These are phyloP conservation scores for Arthrinium phaeospermum DNA, from an alignment of 2,329 filamentous ascomycete species.

Conservation along the genomic window DNA sequence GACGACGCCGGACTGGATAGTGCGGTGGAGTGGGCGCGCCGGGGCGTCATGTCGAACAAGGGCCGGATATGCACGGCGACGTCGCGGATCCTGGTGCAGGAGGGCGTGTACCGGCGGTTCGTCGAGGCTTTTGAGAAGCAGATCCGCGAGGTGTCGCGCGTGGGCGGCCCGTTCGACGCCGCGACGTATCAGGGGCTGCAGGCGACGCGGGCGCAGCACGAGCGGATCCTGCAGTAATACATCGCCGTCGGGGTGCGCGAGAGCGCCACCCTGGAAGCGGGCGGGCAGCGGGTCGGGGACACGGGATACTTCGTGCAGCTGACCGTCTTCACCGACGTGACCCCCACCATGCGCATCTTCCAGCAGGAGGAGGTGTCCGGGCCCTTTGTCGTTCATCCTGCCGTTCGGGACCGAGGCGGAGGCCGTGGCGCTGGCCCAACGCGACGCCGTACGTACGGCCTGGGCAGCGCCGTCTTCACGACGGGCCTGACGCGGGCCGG, in stretches of 20 bases:
- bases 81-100: constrained; percentile 85
- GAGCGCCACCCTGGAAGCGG: too few relatives aligned
- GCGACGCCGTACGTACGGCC: constrained; percentile 80
- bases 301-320: constrained; percentile 83
- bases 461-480: constrained; percentile 85
- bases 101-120: constrained; percentile 87
- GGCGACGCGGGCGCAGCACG: constrained; percentile 83
- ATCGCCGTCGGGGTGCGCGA: constrained; percentile 69
- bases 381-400: constrained; percentile 81
- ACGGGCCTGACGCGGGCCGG: constrained; percentile 79
- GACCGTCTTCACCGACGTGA: constrained; percentile 85
- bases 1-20: constrained; percentile 78
- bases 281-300: constrained; percentile 69
- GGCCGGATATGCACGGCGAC: constrained; percentile 75
- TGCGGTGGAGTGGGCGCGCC: constrained; percentile 79
- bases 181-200: constrained; percentile 89
- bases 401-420: constrained; percentile 88
- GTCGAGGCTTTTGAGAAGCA: constrained; percentile 79
- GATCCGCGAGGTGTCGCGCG: constrained; percentile 67
- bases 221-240: constrained; percentile 85
- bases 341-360: constrained; percentile 85
- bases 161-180: constrained; percentile 79
- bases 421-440: constrained; percentile 76
- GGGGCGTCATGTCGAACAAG: constrained; percentile 70
- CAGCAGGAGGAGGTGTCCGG: constrained; percentile 92